Conservation (phyloP, 2,329 filamentous ascomycete genomes). For the Mollisiaceae sp. region DNA sequence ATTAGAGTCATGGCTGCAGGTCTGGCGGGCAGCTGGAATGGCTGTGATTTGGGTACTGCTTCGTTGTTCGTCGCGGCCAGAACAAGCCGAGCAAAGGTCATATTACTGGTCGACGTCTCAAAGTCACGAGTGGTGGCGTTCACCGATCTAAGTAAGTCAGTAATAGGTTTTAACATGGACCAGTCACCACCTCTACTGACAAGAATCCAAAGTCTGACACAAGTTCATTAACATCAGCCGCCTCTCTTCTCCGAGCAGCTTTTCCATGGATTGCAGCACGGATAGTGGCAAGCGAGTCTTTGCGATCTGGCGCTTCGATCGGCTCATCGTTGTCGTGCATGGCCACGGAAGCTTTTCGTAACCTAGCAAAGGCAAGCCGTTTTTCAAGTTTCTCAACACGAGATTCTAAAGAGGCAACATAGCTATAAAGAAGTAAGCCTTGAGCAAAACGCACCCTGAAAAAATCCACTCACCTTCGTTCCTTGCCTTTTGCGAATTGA, state of each 20-base stretch:
- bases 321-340: conserved; percentile 64
- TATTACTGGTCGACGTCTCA: conserved; percentile 83
- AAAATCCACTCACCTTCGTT: conserved; percentile 69
- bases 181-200: conserved; percentile 52
- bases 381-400: conserved; percentile 87
- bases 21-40: conserved; percentile 71
- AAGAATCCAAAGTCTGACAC: conserved; percentile 94
- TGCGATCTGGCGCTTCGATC: conserved; percentile 58
- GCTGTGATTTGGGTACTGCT: conserved; percentile 65
- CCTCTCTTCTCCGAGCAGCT: conserved; percentile 70
- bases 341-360: conserved; percentile 72
- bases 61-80: conserved; percentile 82
- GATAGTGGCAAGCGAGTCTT: conserved; percentile 66
- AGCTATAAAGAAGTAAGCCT: conserved; percentile 54
- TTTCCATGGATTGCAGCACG: conserved; percentile 68
- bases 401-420: conserved; percentile 93
- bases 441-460: not conserved
- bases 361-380: conserved; percentile 71
- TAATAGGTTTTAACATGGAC: conserved; percentile 1
- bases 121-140: conserved; percentile 95
- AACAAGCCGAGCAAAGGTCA: conserved; percentile 90
- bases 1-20: conserved; percentile 71
- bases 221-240: conserved; percentile 86
- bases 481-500: conserved; percentile 93
- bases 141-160: conserved; percentile 67